Evolutionary conservation across 73 alveolate species (phyloP).

Genomic region (Paramecium pentaurelia): DNA sequence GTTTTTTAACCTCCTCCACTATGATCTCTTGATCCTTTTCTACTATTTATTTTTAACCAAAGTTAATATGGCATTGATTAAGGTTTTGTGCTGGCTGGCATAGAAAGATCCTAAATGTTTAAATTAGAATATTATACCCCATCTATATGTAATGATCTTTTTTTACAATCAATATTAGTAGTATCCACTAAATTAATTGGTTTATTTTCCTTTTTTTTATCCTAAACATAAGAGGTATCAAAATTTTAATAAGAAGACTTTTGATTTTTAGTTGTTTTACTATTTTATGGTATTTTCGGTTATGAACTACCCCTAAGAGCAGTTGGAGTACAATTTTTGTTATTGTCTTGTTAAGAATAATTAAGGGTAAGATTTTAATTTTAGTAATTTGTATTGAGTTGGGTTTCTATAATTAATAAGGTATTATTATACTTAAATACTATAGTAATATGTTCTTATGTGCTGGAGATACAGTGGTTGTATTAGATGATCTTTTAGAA

Average conservation of each 20-base stretch:
- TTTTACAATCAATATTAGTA: not conserved
- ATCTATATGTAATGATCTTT: not conserved
- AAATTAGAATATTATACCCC: not conserved
- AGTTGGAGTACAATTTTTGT: not conserved
- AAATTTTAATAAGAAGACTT: not conserved
- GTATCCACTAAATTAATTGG: not conserved
- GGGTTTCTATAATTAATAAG: not conserved
- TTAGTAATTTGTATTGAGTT: no score
- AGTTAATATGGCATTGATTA: not conserved
- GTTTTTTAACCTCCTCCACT: not conserved
- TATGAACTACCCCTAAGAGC: constrained; percentile 39
- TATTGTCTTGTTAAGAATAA: not conserved
- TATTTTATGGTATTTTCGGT: not conserved
- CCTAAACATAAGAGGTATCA: not conserved
- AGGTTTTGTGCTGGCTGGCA: not conserved
- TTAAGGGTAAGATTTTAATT: no score
- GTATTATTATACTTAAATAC: not conserved
- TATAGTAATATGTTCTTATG: not conserved
- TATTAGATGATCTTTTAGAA: not conserved
- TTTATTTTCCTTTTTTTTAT: not conserved
- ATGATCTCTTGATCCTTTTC: constrained; percentile 16
- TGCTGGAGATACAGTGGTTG: not conserved
- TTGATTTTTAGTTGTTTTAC: not conserved
- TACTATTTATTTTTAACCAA: constrained; percentile 1
- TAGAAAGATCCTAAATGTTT: not conserved